Evolutionary conservation across 2,329 filamentous ascomycete species (phyloP).

Genomic region (Bipolaris zeicola): DNA sequence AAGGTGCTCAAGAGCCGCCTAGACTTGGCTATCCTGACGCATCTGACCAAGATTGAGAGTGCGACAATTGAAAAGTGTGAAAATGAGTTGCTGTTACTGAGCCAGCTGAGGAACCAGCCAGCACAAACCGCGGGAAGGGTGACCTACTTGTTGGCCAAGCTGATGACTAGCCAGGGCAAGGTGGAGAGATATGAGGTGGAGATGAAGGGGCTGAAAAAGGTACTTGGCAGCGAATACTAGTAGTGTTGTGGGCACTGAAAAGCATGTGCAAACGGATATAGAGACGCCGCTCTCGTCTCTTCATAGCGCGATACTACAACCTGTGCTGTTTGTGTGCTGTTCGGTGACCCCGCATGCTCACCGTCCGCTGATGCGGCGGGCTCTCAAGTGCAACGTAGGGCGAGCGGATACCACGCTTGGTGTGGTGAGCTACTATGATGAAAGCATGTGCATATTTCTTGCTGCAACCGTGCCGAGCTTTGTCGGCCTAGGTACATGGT

Average conservation of each 20-base stretch:
- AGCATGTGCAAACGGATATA: not conserved
- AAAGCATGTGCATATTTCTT: not conserved
- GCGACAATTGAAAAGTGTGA: conserved; percentile 79
- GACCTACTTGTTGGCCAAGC: conserved; percentile 74
- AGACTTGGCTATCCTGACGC: conserved; percentile 67
- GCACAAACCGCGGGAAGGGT: conserved; percentile 69
- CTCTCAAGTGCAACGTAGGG: not conserved
- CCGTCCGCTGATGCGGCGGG: not conserved
- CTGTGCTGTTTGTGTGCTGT: not conserved
- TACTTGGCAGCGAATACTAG: conserved; percentile 61
- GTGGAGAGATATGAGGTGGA: conserved; percentile 76
- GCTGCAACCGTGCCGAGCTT: conserved; percentile 1
- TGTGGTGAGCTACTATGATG: not conserved
- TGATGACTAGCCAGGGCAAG: conserved; percentile 74
- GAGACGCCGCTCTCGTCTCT: not conserved
- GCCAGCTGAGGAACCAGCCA: conserved; percentile 71
- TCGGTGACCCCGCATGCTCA: conserved; percentile 3
- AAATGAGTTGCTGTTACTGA: conserved; percentile 74
- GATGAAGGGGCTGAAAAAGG: conserved; percentile 72
- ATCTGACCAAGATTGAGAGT: conserved; percentile 73
- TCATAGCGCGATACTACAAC: not conserved
- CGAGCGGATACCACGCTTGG: not conserved
- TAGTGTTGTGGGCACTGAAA: not conserved
- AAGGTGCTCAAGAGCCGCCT: conserved; percentile 74
- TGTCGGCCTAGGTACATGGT: not conserved